Conservation (phyloP, 768 basidiomycete species). For the Tulasnella sp. region DNA sequence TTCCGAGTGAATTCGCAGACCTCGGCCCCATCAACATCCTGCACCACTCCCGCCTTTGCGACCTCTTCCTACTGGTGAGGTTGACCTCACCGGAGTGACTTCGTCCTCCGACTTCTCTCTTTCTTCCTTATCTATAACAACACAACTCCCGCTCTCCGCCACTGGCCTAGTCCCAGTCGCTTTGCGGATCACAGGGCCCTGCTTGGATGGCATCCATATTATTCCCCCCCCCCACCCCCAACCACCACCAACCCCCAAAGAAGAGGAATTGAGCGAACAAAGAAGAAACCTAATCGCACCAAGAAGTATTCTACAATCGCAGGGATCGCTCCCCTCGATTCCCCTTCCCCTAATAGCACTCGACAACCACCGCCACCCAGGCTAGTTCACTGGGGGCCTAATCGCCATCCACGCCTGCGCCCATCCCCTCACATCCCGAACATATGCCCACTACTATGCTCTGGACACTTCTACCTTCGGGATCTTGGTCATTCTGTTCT, state of each 20-base stretch:
- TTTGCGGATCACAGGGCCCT: neutral
- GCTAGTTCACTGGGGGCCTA: neutral
- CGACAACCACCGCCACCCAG: slow-evolving; percentile 3
- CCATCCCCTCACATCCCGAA: neutral
- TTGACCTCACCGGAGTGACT: neutral
- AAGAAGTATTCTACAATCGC: slow-evolving; percentile 11
- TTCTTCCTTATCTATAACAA: neutral
- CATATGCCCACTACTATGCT: neutral
- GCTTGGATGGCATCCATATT: neutral
- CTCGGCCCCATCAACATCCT: neutral
- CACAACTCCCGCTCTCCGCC: neutral
- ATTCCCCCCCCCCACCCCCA: neutral
- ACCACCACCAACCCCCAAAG: neutral
- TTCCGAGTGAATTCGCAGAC: neutral
- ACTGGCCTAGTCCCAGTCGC: neutral
- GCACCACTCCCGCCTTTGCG: slow-evolving; percentile 6
- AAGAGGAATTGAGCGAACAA: slow-evolving; percentile 9
- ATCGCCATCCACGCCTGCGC: slow-evolving; percentile 2
- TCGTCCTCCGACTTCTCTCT: slow-evolving; percentile 1
- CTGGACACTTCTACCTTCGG: neutral
- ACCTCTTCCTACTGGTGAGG: slow-evolving; percentile 6
- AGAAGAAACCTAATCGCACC: neutral
- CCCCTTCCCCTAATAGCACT: neutral
- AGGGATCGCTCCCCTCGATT: neutral
- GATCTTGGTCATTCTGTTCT: slow-evolving; percentile 15